phyloP scores from a whole-genome alignment of 1,139 yeast genomes.

The Yamadazyma aaseri region DNA sequence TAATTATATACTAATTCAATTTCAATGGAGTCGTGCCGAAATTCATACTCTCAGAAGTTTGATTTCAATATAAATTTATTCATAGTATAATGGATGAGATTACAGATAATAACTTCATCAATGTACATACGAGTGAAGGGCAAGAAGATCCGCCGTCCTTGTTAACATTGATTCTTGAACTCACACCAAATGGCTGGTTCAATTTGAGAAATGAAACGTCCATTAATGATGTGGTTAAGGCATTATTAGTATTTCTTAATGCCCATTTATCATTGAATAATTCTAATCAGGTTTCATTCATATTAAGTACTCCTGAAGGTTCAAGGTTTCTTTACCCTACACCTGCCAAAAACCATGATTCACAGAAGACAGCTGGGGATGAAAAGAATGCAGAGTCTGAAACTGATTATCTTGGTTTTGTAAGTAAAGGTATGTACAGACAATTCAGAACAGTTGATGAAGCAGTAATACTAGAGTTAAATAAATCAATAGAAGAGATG shows the following conservation, averaged over 20 bases:
- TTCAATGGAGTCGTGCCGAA: too few relatives aligned
- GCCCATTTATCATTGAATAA: slow-evolving; percentile 86
- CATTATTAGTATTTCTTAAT: slow-evolving; percentile 70
- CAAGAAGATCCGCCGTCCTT: slow-evolving; percentile 73
- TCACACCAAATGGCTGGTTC: slow-evolving; percentile 78
- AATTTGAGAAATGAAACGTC: slow-evolving; percentile 44
- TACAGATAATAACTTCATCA: slow-evolving; percentile 63
- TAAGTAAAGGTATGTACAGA: slow-evolving; percentile 63
- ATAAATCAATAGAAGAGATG: slow-evolving; percentile 39
- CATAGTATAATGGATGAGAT: slow-evolving; percentile 69
- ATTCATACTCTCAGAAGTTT: too few relatives aligned
- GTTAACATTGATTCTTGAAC: slow-evolving; percentile 74
- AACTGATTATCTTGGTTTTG: slow-evolving; percentile 18
- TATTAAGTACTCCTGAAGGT: slow-evolving; percentile 73
- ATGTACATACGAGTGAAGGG: slow-evolving; percentile 31
- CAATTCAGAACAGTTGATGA: slow-evolving; percentile 85
- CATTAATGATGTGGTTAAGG: slow-evolving; percentile 55
- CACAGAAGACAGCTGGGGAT: slow-evolving; percentile 19
- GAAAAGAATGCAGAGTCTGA: slow-evolving; percentile 7
- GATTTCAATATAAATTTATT: neutral
- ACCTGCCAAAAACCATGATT: slow-evolving; percentile 14
- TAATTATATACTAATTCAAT: too few relatives aligned
- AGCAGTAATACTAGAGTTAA: slow-evolving; percentile 62
- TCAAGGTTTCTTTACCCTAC: slow-evolving; percentile 74
- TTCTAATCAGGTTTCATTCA: slow-evolving; percentile 79